Evolutionary conservation across 495 filamentous ascomycete species (phyloP).

Genomic region (Aspergillus nanangensis): DNA sequence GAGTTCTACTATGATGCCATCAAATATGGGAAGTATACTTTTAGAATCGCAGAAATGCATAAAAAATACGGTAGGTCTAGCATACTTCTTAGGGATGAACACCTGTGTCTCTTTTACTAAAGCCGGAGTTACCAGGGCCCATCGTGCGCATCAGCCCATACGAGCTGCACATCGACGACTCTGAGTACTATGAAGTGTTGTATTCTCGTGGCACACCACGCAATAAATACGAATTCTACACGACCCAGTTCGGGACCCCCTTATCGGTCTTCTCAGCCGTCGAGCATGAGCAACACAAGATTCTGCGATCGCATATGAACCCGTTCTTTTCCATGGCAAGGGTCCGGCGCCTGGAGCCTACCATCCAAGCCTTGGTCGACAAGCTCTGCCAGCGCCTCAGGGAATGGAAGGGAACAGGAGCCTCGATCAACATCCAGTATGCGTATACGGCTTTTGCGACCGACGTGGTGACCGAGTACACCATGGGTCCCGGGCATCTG

Average conservation of each 20-base stretch:
- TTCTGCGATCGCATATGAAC: constrained; percentile 23
- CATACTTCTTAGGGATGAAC: background rate
- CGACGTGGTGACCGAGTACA: constrained; percentile 40
- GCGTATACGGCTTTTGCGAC: constrained; percentile 33
- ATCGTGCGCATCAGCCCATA: constrained; percentile 28
- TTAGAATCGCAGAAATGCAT: constrained; percentile 27
- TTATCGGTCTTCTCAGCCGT: constrained; percentile 15
- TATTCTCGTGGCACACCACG: constrained; percentile 13
- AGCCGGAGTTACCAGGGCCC: constrained; percentile 16
- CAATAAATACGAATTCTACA: constrained; percentile 22
- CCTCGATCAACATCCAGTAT: constrained; percentile 28
- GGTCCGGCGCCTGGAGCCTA: constrained; percentile 26
- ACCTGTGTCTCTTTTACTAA: too few relatives aligned
- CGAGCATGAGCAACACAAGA: constrained; percentile 20
- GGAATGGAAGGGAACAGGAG: constrained; percentile 20
- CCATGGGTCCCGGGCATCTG: constrained; percentile 22
- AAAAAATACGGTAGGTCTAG: constrained; percentile 26
- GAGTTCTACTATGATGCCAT: constrained; percentile 25
- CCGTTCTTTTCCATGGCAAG: constrained; percentile 27
- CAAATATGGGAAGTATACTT: constrained; percentile 18
- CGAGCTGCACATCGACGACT: constrained; percentile 22
- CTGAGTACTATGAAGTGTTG: constrained; percentile 21
- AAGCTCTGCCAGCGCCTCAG: constrained; percentile 30
- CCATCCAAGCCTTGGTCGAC: constrained; percentile 22
- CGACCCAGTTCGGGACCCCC: constrained; percentile 12